These are phyloP conservation scores for Blepharisma japonicum DNA, from an alignment of 73 alveolate species.

Conservation along the genomic window DNA sequence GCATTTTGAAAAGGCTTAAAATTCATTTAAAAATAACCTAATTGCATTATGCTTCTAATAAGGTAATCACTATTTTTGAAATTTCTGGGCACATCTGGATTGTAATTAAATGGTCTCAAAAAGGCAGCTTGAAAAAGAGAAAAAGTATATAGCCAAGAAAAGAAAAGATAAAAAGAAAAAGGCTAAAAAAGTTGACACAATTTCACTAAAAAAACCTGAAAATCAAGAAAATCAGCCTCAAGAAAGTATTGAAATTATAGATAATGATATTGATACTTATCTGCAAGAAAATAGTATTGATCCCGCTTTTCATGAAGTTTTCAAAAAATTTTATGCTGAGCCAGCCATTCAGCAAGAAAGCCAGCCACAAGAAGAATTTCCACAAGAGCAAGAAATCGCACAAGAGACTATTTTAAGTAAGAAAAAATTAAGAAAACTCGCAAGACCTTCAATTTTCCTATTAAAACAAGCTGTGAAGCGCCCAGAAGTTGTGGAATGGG, in stretches of 20 bases:
- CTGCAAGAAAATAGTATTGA: neutral
- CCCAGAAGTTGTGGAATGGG: constrained; percentile 98
- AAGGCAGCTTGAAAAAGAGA: constrained; percentile 26
- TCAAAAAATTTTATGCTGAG: neutral
- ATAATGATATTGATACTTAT: neutral
- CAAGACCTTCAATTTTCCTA: constrained; percentile 44
- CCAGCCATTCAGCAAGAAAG: neutral
- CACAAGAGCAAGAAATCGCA: neutral
- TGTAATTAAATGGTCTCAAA: constrained; percentile 11
- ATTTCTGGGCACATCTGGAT: too few relatives aligned
- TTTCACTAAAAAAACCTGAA: neutral
- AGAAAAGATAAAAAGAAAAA: constrained; percentile 1
- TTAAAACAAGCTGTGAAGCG: constrained; percentile 82
- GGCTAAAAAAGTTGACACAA: neutral
- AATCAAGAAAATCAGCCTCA: neutral
- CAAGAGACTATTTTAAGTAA: constrained; percentile 28
- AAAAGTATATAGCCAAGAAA: neutral
- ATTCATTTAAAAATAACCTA: too few relatives aligned
- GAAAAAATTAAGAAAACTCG: constrained; percentile 43
- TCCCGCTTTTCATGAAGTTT: constrained; percentile 7
- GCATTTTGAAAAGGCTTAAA: too few relatives aligned
- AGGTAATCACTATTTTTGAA: too few relatives aligned
- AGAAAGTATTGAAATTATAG: neutral
- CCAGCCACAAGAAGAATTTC: neutral
- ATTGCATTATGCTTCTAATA: too few relatives aligned